These are phyloP conservation scores for Phoenix dactylifera DNA, from an alignment of 176 grass and related monocot genomes.

Conservation along the genomic window DNA sequence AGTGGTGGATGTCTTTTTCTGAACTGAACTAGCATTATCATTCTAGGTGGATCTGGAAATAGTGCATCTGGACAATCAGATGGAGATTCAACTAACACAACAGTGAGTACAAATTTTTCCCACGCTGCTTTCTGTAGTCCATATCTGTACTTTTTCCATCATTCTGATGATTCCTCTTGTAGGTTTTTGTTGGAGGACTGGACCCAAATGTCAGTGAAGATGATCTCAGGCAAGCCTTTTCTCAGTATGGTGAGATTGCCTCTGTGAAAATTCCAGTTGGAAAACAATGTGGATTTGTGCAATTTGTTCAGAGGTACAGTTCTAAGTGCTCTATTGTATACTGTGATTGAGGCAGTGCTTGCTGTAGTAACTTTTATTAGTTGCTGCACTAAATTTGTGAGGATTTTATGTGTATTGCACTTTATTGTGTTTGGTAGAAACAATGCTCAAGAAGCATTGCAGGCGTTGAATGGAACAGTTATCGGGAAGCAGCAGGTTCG, in stretches of 20 bases:
- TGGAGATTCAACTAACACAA: conserved; percentile 88
- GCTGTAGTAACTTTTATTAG: no score
- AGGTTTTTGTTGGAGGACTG: conserved; percentile 98
- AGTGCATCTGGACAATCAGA: conserved; percentile 55
- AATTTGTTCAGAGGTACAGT: conserved; percentile 76
- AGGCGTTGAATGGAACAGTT: conserved; percentile 66
- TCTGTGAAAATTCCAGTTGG: conserved; percentile 93
- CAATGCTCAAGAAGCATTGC: conserved; percentile 85
- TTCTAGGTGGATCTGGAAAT: conserved; percentile 61
- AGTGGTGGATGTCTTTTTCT: neutral
- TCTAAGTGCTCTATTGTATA: neutral
- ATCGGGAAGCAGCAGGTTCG: conserved; percentile 84
- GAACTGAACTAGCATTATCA: conserved; percentile 11
- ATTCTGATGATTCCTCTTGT: conserved; percentile 14
- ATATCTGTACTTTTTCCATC: conserved; percentile 15
- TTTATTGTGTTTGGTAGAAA: conserved; percentile 30
- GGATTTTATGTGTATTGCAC: no score
- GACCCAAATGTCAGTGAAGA: conserved; percentile 89
- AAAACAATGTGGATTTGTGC: conserved; percentile 94
- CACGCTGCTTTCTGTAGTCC: conserved; percentile 7
- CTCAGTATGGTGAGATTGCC: conserved; percentile 77
- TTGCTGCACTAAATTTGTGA: no score
- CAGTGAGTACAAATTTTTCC: conserved; percentile 43
- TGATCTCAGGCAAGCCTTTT: conserved; percentile 75
- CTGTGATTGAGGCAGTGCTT: no score